Evolutionary conservation across 345 rosid genomes (phyloP).

Genomic region (Brassica cretica): DNA sequence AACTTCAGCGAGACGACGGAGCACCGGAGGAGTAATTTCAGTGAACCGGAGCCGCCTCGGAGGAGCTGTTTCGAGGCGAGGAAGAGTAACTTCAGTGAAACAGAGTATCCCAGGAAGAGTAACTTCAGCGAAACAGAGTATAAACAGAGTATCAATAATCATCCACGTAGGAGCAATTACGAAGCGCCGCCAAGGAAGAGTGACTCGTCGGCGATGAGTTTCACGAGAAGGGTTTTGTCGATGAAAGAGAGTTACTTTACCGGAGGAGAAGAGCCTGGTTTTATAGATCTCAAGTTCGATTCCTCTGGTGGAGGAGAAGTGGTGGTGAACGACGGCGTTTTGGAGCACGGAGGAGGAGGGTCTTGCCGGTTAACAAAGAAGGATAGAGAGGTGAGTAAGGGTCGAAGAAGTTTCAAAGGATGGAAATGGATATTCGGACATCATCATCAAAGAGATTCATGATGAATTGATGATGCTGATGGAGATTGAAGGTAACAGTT

Average conservation of each 20-base stretch:
- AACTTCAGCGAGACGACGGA: slow-evolving; percentile 44
- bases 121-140: slow-evolving; percentile 49
- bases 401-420: slow-evolving; percentile 82
- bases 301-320: slow-evolving; percentile 53
- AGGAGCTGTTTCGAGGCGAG: slow-evolving; percentile 65
- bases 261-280: slow-evolving; percentile 76
- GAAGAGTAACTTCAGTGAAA: slow-evolving; percentile 61
- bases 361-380: slow-evolving; percentile 65
- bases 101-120: slow-evolving; percentile 49
- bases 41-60: slow-evolving; percentile 53
- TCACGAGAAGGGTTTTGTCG: slow-evolving; percentile 64
- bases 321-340: slow-evolving; percentile 34
- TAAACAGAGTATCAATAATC: slow-evolving; percentile 8
- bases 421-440: slow-evolving; percentile 94
- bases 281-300: slow-evolving; percentile 89
- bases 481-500: neutral
- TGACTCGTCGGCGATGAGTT: slow-evolving; percentile 35
- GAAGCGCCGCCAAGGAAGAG: slow-evolving; percentile 43
- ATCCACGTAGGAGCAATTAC: slow-evolving; percentile 47
- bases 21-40: slow-evolving; percentile 73
- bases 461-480: neutral
- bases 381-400: slow-evolving; percentile 72
- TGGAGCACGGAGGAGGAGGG: slow-evolving; percentile 49
- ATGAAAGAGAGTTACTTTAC: slow-evolving; percentile 72
- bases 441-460: slow-evolving; percentile 35